phyloP scores from a whole-genome alignment of 768 basidiomycete genomes.

The Leucosporidium creatinivorum region DNA sequence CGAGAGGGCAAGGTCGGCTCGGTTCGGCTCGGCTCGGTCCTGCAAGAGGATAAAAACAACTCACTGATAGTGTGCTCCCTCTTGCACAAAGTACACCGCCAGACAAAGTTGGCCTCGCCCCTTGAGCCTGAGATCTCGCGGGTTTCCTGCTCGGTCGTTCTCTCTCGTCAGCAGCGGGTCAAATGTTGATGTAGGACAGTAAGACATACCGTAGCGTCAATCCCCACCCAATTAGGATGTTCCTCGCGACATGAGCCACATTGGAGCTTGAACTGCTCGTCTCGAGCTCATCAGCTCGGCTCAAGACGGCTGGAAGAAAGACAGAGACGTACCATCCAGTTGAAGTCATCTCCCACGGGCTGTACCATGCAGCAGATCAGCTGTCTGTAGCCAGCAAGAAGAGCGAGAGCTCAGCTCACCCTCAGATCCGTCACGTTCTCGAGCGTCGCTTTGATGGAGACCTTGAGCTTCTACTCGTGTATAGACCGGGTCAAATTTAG shows the following conservation, averaged over 20 bases:
- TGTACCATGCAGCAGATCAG: background rate
- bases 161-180: background rate
- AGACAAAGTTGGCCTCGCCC: slow-evolving; percentile 37
- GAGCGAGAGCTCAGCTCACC: background rate
- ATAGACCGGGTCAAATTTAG: background rate
- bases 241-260: slow-evolving; percentile 34
- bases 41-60: slow-evolving; percentile 51
- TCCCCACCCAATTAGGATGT: slow-evolving; percentile 34
- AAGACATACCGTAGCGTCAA: slow-evolving; percentile 22
- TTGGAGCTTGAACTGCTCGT: slow-evolving; percentile 23
- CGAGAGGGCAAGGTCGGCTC: too few relatives aligned
- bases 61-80: slow-evolving; percentile 59
- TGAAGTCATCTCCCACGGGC: slow-evolving; percentile 32
- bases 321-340: slow-evolving; percentile 9
- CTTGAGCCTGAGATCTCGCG: slow-evolving; percentile 32
- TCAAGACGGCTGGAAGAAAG: background rate
- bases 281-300: background rate
- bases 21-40: slow-evolving; percentile 40
- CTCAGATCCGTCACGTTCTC: slow-evolving; percentile 33
- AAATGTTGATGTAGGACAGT: background rate
- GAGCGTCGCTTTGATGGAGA: slow-evolving; percentile 35
- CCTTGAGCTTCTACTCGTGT: slow-evolving; percentile 31
- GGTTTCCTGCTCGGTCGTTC: slow-evolving; percentile 22
- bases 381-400: too few relatives aligned
- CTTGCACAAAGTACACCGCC: slow-evolving; percentile 41